Evolutionary conservation across 2,329 filamentous ascomycete genomes (phyloP).

Genomic region (Colletotrichum orbiculare): DNA sequence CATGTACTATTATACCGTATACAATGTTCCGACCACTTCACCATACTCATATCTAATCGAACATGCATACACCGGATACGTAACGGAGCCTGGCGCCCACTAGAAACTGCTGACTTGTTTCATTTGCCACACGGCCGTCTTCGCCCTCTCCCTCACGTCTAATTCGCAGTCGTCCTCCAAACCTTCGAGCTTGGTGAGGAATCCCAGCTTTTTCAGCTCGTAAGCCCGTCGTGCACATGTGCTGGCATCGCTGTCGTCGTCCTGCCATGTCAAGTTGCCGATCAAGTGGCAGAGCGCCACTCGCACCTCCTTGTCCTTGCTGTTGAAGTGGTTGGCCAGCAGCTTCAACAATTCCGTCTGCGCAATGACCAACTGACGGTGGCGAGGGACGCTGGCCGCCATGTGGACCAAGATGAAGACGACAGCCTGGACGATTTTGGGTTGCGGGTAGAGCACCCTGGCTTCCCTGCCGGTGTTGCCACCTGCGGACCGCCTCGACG

Average conservation of each 20-base stretch:
- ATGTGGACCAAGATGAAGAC: conserved; percentile 89
- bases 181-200: conserved; percentile 72
- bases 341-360: conserved; percentile 81
- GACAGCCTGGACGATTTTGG: conserved; percentile 80
- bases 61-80: conserved; percentile 15
- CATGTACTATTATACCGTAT: conserved; percentile 31
- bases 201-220: conserved; percentile 78
- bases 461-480: conserved; percentile 49
- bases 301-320: conserved; percentile 79
- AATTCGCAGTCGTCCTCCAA: conserved; percentile 78
- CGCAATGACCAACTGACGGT: conserved; percentile 80
- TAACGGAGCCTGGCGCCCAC: not conserved
- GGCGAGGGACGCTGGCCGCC: conserved; percentile 81
- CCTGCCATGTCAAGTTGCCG: conserved; percentile 86
- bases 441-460: conserved; percentile 65
- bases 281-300: conserved; percentile 84
- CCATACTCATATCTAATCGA: conserved; percentile 31
- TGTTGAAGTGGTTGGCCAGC: conserved; percentile 78
- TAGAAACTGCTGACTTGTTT: conserved; percentile 50
- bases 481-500: conserved; percentile 54
- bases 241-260: conserved; percentile 75
- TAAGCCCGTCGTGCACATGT: conserved; percentile 74
- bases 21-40: conserved; percentile 10
- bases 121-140: conserved; percentile 81
- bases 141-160: conserved; percentile 86